Base-by-base conservation (phyloP, 176 grass and related monocot species). In the Echinochloa phyllopogon region DNA sequence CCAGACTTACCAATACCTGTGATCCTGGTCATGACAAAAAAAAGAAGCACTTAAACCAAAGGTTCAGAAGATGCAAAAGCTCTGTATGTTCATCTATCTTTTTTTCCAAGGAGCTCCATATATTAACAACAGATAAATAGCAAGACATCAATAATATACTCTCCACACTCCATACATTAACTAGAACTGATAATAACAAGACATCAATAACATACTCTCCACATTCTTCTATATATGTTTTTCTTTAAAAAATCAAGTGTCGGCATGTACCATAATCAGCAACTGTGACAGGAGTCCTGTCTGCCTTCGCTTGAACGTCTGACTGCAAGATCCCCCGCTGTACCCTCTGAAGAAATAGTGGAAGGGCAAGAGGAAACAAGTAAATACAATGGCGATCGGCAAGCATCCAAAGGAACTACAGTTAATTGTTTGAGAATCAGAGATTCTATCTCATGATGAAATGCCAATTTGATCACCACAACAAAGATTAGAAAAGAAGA, bases 211-310 rank as follows among this genome's bases (percentile, higher is more conserved):
- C 6, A 68, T 10, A 27, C 4, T 68, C 14, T 23, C 48, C 20
- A 25, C n/a, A 38, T 80, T 80, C 44, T 65, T 66, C 1, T 67
- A 25, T 41, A 55, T 17, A 55, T 17, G 29, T 33, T 33, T 33
- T 33, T 33, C 50, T 24, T 3, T n/a, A 13, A 56, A 41, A 55
- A n/a, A 45, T 82, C 44, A 9, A n/a, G 18, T 55, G 9, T 68
- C 0, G 45, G 20, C 27, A 74, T 20, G 33, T 94, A 95, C 96
- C 96, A 83, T 98, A 98, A 87, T 98, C 96, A 6, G 93, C 93
- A 10, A 98, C 89, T 42, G 96, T 98, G 5, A 98, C 96, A 45
- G 96, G 96, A 69, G 83, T 98, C 80, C 80, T 94, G 78, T 95
- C 93, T 1, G 87, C 66, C 81, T 98, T 98, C 5, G 96, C 92